Conservation (phyloP, 768 basidiomycete genomes). For the Podaxis sp. region DNA sequence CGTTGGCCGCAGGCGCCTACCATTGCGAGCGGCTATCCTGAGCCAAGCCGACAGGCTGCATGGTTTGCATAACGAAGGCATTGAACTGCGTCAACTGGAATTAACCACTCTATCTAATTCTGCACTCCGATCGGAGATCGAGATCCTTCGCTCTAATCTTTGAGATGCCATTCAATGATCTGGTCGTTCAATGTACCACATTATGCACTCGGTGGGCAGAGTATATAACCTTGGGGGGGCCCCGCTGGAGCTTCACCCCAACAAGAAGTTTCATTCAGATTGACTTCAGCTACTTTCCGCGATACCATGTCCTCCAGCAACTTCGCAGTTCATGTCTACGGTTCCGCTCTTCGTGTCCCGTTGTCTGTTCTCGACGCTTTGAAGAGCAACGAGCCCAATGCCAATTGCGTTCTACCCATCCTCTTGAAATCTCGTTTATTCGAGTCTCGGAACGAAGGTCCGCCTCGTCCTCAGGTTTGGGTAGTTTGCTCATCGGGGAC, state of each 20-base stretch:
- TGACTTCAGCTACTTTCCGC: neutral
- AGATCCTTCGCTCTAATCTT: neutral
- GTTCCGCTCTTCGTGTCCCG: conserved; percentile 35
- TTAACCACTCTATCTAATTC: neutral
- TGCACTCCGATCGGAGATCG: neutral
- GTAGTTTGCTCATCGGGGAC: conserved; percentile 1
- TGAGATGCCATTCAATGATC: neutral
- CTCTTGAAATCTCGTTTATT: conserved; percentile 27
- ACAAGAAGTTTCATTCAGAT: neutral
- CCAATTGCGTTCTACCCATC: conserved; percentile 41
- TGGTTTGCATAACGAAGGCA: neutral
- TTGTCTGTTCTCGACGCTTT: conserved; percentile 34
- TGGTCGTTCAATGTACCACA: neutral
- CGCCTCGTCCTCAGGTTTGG: conserved; percentile 7
- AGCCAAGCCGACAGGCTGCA: neutral
- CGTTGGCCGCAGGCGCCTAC: neutral
- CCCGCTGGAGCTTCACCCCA: neutral
- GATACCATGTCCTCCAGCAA: neutral
- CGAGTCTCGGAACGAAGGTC: conserved; percentile 15
- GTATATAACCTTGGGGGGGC: neutral
- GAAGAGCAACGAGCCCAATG: conserved; percentile 31
- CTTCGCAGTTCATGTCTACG: conserved; percentile 21
- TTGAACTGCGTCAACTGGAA: neutral
- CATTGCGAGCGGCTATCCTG: neutral
- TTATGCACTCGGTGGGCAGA: neutral